phyloP scores from a whole-genome alignment of 1,284 basidiomycete genomes.

The Ustilago hordei region DNA sequence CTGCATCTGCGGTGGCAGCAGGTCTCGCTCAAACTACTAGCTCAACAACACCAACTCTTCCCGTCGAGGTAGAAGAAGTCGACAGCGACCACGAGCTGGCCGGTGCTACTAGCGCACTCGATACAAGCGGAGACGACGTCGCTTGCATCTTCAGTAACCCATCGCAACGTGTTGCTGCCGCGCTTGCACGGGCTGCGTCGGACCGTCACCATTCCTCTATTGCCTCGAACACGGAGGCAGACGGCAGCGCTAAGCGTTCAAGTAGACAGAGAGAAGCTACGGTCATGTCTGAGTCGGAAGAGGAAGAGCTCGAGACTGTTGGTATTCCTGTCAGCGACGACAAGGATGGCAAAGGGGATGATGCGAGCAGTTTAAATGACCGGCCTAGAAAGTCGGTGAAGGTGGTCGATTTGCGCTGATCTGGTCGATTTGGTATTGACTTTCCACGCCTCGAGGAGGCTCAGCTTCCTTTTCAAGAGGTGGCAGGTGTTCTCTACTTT shows the following conservation, averaged over 20 bases:
- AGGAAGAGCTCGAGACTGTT: slow-evolving; percentile 43
- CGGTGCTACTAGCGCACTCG: background rate
- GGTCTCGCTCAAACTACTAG: background rate
- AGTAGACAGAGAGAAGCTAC: slow-evolving; percentile 33
- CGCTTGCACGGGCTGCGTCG: slow-evolving; percentile 22
- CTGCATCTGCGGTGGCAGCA: background rate
- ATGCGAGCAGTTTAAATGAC: slow-evolving; percentile 14
- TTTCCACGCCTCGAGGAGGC: background rate
- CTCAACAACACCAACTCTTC: slow-evolving; percentile 1
- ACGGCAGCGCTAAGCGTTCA: background rate
- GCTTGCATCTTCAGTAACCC: slow-evolving; percentile 2
- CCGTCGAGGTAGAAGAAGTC: slow-evolving; percentile 29
- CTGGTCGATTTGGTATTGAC: background rate
- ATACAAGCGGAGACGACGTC: background rate
- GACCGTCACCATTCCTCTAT: background rate
- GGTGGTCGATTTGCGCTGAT: slow-evolving; percentile 30
- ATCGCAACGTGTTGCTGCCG: slow-evolving; percentile 31
- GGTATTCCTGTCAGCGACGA: slow-evolving; percentile 18
- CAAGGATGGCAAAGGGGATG: background rate
- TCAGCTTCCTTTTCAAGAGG: no score
- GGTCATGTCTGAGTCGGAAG: slow-evolving; percentile 49
- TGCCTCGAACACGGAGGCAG: background rate
- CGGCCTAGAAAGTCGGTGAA: slow-evolving; percentile 43
- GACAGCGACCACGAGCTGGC: slow-evolving; percentile 24
- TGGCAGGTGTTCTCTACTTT: background rate